Conservation (phyloP, 768 basidiomycete genomes). For the Boletus sp. region DNA sequence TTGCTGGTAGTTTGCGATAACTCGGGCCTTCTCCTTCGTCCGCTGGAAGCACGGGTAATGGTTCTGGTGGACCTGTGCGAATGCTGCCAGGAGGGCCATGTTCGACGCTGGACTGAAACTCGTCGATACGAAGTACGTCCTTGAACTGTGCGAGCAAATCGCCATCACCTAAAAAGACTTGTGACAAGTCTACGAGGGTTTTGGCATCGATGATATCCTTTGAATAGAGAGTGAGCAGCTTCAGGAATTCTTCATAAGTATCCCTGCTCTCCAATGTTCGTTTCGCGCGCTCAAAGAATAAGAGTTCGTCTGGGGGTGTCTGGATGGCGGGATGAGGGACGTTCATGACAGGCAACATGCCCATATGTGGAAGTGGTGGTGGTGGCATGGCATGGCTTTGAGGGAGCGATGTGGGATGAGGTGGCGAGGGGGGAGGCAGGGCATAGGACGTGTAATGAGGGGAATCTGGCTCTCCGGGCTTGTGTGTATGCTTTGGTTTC, state of each 20-base stretch:
- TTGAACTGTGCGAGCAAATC: conserved; percentile 84
- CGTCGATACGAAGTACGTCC: conserved; percentile 80
- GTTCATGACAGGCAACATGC: conserved; percentile 25
- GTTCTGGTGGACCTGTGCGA: conserved; percentile 72
- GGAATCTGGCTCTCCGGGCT: conserved; percentile 56
- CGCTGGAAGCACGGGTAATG: conserved; percentile 72
- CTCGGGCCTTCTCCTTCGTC: conserved; percentile 91
- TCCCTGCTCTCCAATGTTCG: conserved; percentile 72
- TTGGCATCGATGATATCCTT: conserved; percentile 88
- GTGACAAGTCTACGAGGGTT: conserved; percentile 78
- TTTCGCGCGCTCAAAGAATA: conserved; percentile 95
- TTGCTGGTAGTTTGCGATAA: conserved; percentile 85
- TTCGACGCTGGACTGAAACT: conserved; percentile 55
- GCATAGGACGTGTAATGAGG: conserved; percentile 43
- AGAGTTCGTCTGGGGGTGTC: conserved; percentile 66
- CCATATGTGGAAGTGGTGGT: conserved; percentile 26
- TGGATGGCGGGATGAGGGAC: conserved; percentile 32
- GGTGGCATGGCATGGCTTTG: conserved; percentile 31
- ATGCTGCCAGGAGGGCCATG: conserved; percentile 78
- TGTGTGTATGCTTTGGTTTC: conserved; percentile 62
- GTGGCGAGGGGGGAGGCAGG: conserved; percentile 41
- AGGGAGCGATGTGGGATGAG: conserved; percentile 21
- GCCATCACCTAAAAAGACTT: conserved; percentile 77
- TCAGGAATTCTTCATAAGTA: conserved; percentile 91
- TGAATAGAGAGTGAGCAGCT: conserved; percentile 86